phyloP scores from a whole-genome alignment of 371 early-diverging fungal genomes.

The Lichtheimia ramosa region DNA sequence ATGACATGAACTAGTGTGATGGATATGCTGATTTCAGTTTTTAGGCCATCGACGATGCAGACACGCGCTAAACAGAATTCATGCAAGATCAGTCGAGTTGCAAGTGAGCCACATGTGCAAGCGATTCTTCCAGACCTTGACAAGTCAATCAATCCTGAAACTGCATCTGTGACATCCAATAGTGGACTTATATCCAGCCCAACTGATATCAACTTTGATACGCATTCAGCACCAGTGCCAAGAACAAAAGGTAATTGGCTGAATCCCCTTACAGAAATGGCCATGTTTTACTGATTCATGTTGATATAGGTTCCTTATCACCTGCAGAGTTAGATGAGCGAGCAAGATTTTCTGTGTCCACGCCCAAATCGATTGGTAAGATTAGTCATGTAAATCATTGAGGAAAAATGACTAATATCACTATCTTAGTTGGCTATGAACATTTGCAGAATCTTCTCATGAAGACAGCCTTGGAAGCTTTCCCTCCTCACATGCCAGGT shows the following conservation, averaged over 20 bases:
- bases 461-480: constrained; percentile 45
- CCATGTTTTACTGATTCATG: too few species aligned
- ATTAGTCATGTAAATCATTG: background rate
- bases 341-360: too few species aligned
- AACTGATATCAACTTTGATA: constrained; percentile 27
- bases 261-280: too few species aligned
- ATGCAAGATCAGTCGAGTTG: constrained; percentile 35
- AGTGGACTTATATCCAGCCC: constrained; percentile 26
- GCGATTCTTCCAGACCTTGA: constrained; percentile 22
- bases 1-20: background rate
- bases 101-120: constrained; percentile 42
- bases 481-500: constrained; percentile 53
- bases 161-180: background rate
- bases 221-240: constrained; percentile 1
- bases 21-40: background rate
- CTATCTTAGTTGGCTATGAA: constrained; percentile 29
- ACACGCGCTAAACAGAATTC: constrained; percentile 18
- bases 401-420: background rate
- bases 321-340: too few species aligned
- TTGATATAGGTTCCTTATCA: too few species aligned
- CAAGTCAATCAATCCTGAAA: background rate
- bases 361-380: background rate
- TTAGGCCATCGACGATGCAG: constrained; percentile 12
- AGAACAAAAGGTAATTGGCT: background rate
- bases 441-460: constrained; percentile 48